phyloP scores from a whole-genome alignment of 2,329 filamentous ascomycete species.

The Cordyceps javanica region DNA sequence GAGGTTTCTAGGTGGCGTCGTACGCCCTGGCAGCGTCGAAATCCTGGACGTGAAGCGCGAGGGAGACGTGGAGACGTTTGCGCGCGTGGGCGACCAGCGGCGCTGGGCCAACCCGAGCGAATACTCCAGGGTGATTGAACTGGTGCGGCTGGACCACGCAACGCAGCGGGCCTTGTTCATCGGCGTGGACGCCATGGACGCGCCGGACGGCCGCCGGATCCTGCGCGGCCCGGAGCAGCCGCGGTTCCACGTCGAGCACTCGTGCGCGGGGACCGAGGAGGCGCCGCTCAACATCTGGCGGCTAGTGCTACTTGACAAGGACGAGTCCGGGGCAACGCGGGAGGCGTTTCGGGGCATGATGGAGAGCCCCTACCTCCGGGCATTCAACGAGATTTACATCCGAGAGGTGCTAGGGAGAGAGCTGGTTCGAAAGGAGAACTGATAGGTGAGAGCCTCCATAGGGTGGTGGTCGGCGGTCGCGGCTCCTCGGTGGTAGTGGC shows the following conservation, averaged over 20 bases:
- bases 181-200: constrained; percentile 13
- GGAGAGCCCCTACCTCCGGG: constrained; percentile 9
- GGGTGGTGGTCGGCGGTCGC: too few species aligned
- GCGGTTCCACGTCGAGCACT: constrained; percentile 16
- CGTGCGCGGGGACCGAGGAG: not conserved
- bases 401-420: constrained; percentile 12
- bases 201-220: constrained; percentile 14
- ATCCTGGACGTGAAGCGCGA: constrained; percentile 13
- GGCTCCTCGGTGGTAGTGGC: too few species aligned
- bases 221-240: constrained; percentile 15
- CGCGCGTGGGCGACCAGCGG: constrained; percentile 54
- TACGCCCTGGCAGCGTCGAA: constrained; percentile 14
- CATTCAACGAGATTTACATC: constrained; percentile 14
- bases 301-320: constrained; percentile 12
- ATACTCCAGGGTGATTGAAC: constrained; percentile 15
- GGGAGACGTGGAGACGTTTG: constrained; percentile 15
- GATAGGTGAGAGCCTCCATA: too few species aligned
- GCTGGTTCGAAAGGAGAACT: constrained; percentile 8
- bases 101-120: constrained; percentile 41
- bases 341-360: not conserved
- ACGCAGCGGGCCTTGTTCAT: constrained; percentile 14
- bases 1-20: constrained; percentile 13
- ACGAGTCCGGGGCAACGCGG: constrained; percentile 8
- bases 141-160: constrained; percentile 15
- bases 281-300: constrained; percentile 15